These are phyloP conservation scores for Mortierella claussenii DNA, from an alignment of 192 early-diverging fungal genomes.

Conservation along the genomic window DNA sequence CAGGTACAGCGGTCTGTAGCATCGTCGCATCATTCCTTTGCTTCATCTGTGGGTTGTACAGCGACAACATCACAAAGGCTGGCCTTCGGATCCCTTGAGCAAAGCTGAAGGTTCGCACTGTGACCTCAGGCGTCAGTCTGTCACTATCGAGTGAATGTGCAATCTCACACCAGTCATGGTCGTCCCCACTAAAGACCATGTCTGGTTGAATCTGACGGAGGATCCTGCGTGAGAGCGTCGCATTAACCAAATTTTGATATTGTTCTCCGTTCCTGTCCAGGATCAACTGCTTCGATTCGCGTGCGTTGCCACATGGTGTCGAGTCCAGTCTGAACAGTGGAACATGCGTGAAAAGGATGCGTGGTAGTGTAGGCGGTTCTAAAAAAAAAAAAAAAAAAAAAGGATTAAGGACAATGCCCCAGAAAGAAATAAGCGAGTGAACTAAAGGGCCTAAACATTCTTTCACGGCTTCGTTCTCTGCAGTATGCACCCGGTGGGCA, in stretches of 20 bases:
- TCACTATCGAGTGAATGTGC: conserved; percentile 45
- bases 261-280: conserved; percentile 79
- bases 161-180: conserved; percentile 90
- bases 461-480: too few species aligned
- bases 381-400: conserved; percentile 1
- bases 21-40: neutral
- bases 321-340: conserved; percentile 78
- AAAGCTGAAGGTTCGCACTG: conserved; percentile 74
- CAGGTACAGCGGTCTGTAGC: neutral
- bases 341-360: conserved; percentile 87
- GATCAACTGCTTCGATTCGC: conserved; percentile 62
- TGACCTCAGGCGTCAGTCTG: conserved; percentile 46
- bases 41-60: conserved; percentile 14
- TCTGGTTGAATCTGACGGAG: conserved; percentile 68
- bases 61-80: conserved; percentile 55
- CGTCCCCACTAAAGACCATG: conserved; percentile 90
- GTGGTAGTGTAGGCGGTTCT: conserved; percentile 40
- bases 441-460: too few species aligned
- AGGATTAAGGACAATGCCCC: too few species aligned
- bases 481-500: too few species aligned
- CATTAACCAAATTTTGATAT: conserved; percentile 85
- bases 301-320: conserved; percentile 75
- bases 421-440: too few species aligned
- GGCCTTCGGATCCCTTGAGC: conserved; percentile 71
- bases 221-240: conserved; percentile 65